phyloP scores from a whole-genome alignment of 192 early-diverging fungal species.

The Geosiphon pyriformis region DNA sequence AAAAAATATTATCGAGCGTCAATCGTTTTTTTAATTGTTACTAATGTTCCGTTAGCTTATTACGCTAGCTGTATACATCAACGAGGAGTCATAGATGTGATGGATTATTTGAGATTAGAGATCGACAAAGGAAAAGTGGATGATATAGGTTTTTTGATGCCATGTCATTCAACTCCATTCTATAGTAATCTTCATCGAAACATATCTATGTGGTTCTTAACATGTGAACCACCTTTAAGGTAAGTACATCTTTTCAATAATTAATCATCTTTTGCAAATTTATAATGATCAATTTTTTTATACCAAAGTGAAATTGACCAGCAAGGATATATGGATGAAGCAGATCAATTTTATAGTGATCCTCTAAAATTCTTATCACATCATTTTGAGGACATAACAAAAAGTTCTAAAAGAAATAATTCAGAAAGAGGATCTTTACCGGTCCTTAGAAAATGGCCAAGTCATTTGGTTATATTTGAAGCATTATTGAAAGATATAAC shows the following conservation, averaged over 20 bases:
- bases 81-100: slow-evolving; percentile 86
- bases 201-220: slow-evolving; percentile 70
- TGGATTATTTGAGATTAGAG: slow-evolving; percentile 62
- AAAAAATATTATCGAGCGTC: not conserved
- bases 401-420: not conserved
- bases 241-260: slow-evolving; percentile 20
- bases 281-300: slow-evolving; percentile 5
- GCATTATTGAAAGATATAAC: slow-evolving; percentile 39
- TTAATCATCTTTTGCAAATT: not conserved
- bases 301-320: too few species aligned
- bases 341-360: slow-evolving; percentile 72
- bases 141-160: slow-evolving; percentile 80
- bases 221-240: slow-evolving; percentile 86
- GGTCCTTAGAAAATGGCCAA: slow-evolving; percentile 46
- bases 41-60: slow-evolving; percentile 60
- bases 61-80: slow-evolving; percentile 83
- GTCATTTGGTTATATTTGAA: slow-evolving; percentile 79
- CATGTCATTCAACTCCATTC: slow-evolving; percentile 97
- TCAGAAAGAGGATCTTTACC: not conserved
- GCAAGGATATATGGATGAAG: slow-evolving; percentile 61
- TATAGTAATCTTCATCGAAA: slow-evolving; percentile 76
- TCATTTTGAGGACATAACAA: slow-evolving; percentile 27
- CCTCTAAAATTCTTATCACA: slow-evolving; percentile 53
- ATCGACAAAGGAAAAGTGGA: slow-evolving; percentile 20
- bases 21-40: slow-evolving; percentile 47